Evolutionary conservation across 805 yeast genomes (phyloP).

Genomic region (Gaillardinia entomophila): DNA sequence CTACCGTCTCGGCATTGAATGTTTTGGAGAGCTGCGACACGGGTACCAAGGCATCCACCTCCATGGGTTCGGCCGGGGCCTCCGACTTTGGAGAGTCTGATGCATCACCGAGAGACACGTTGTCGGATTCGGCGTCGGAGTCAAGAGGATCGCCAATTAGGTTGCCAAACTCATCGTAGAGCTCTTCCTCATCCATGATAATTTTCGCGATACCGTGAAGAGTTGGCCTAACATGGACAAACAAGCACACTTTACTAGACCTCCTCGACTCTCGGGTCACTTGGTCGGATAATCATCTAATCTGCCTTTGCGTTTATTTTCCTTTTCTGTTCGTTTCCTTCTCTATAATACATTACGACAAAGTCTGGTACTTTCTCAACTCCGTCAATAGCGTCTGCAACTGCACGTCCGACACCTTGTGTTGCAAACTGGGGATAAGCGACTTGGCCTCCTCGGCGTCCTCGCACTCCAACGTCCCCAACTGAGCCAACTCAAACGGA

Average conservation of each 20-base stretch:
- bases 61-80: not conserved
- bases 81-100: not conserved
- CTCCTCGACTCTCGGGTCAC: too few relatives aligned
- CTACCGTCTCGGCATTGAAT: constrained; percentile 52
- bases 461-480: constrained; percentile 87
- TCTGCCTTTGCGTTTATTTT: too few relatives aligned
- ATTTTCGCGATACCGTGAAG: too few relatives aligned
- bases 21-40: not conserved
- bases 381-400: constrained; percentile 84
- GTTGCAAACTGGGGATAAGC: constrained; percentile 78
- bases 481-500: constrained; percentile 93
- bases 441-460: constrained; percentile 97
- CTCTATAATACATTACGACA: constrained; percentile 15
- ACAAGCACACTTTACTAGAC: too few relatives aligned
- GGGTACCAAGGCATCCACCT: not conserved
- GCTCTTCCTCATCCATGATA: constrained; percentile 59
- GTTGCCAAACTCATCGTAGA: constrained; percentile 82
- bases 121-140: constrained; percentile 38
- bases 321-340: not conserved
- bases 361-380: constrained; percentile 54
- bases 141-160: constrained; percentile 47
- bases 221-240: too few relatives aligned
- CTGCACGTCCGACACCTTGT: constrained; percentile 80
- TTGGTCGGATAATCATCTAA: too few relatives aligned
- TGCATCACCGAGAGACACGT: not conserved